Evolutionary conservation across 495 filamentous ascomycete species (phyloP).

Genomic region (Penicillium alfredii): DNA sequence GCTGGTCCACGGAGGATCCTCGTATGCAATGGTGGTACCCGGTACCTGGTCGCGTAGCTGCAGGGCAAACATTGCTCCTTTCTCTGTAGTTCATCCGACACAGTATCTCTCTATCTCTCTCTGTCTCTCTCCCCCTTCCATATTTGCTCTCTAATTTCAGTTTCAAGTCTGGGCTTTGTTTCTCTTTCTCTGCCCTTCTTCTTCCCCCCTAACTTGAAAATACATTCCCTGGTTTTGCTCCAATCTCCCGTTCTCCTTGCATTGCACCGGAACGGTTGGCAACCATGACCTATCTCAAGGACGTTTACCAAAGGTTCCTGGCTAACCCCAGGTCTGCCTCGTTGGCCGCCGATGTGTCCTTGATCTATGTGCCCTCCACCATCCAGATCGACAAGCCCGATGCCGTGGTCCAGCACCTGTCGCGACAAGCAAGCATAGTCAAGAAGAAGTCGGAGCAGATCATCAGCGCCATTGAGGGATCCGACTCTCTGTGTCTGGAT

Average conservation of each 20-base stretch:
- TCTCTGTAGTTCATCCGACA: too few relatives aligned
- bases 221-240: constrained; percentile 9
- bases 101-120: not conserved
- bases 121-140: constrained; percentile 1
- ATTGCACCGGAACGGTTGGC: constrained; percentile 3
- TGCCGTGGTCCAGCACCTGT: constrained; percentile 73
- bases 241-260: constrained; percentile 7
- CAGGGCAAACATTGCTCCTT: too few relatives aligned
- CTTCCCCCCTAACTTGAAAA: constrained; percentile 2
- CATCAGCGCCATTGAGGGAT: constrained; percentile 64
- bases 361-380: constrained; percentile 91
- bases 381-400: constrained; percentile 61
- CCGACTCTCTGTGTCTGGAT: constrained; percentile 65
- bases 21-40: constrained; percentile 3
- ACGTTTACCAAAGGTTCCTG: constrained; percentile 74
- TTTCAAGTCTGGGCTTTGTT: constrained; percentile 8
- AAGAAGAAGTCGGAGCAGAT: constrained; percentile 76
- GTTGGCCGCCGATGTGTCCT: constrained; percentile 63
- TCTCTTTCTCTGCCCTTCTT: constrained; percentile 5
- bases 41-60: not conserved
- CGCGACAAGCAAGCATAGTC: constrained; percentile 52
- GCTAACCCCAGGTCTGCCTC: constrained; percentile 57
- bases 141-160: constrained; percentile 6
- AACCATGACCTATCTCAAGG: constrained; percentile 53
- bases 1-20: not conserved